Conservation (phyloP, 805 yeast species). For the Torulaspora maleeae region DNA sequence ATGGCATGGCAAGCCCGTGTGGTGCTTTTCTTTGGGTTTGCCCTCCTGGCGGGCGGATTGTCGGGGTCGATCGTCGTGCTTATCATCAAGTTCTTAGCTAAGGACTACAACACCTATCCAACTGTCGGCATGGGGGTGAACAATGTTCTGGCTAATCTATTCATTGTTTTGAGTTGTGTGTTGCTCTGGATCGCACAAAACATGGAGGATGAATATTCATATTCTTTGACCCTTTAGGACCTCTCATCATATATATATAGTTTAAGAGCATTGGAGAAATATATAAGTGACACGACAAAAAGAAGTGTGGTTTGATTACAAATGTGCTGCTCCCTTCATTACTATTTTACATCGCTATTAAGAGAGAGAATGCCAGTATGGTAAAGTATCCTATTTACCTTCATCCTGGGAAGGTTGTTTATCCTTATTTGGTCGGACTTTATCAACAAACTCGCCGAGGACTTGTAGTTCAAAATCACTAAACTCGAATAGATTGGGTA, state of each 20-base stretch:
- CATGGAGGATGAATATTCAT: constrained; percentile 92
- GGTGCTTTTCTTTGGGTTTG: constrained; percentile 85
- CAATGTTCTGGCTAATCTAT: constrained; percentile 73
- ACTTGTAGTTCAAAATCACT: constrained; percentile 61
- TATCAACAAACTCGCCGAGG: constrained; percentile 30
- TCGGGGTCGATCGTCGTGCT: constrained; percentile 89
- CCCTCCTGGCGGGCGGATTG: constrained; percentile 87
- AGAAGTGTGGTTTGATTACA: neutral
- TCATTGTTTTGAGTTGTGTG: constrained; percentile 84
- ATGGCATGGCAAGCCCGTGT: constrained; percentile 94
- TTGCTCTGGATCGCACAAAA: constrained; percentile 91
- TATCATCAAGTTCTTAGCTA: constrained; percentile 75
- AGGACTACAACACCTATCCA: constrained; percentile 70
- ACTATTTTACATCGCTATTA: constrained; percentile 15
- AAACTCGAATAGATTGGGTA: constrained; percentile 60
- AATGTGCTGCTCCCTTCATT: constrained; percentile 4
- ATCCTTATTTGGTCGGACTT: constrained; percentile 18
- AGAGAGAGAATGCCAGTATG: constrained; percentile 3
- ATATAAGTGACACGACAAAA: neutral
- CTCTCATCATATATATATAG: neutral
- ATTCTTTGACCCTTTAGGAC: constrained; percentile 71
- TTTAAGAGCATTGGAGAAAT: neutral
- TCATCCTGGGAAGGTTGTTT: constrained; percentile 3
- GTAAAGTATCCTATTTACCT: constrained; percentile 1
- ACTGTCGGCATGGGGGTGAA: constrained; percentile 92